Percentiles rank a stretch among this genome's conserved stretches.
Evolutionary conservation across 495 filamentous ascomycete species (phyloP).

Genomic region (Cladorrhinum samala): DNA sequence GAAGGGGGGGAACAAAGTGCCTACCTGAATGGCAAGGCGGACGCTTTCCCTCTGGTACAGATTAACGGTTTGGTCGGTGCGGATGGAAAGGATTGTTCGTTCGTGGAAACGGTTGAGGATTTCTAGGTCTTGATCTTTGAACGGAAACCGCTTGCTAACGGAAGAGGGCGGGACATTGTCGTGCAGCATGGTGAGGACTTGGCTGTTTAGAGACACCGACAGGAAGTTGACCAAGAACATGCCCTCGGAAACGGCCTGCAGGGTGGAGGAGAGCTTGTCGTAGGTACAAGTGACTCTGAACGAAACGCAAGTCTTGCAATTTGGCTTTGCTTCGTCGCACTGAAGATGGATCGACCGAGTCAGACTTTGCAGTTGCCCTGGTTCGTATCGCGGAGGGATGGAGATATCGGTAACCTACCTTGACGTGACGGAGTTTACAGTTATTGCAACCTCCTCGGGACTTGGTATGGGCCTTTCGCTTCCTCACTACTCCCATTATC

Average conservation of each 20-base stretch:
- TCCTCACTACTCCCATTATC: neutral
- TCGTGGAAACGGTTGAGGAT: constrained; percentile 30
- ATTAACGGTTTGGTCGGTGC: constrained; percentile 19
- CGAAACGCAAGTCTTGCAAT: constrained; percentile 34
- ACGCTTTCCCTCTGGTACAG: constrained; percentile 25
- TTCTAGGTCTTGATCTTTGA: constrained; percentile 23
- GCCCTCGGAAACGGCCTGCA: constrained; percentile 28
- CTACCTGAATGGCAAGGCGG: constrained; percentile 24
- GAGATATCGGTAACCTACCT: constrained; percentile 23
- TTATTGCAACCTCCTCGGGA: constrained; percentile 40
- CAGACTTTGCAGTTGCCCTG: neutral
- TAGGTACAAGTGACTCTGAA: constrained; percentile 42
- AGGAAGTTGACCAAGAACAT: constrained; percentile 10
- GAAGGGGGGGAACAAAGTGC: neutral
- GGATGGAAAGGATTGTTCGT: constrained; percentile 35
- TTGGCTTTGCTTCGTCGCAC: constrained; percentile 43
- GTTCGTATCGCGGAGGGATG: neutral
- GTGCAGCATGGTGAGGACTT: constrained; percentile 15
- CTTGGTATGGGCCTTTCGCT: constrained; percentile 37
- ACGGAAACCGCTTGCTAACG: constrained; percentile 9
- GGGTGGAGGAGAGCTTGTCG: constrained; percentile 19
- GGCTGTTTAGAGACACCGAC: constrained; percentile 9
- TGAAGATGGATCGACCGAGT: constrained; percentile 10
- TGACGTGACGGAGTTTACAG: constrained; percentile 43
- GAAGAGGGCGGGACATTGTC: constrained; percentile 7